These are phyloP conservation scores for Acanthamoeba triangularis DNA, from an alignment of 208 protist species.

Conservation along the genomic window DNA sequence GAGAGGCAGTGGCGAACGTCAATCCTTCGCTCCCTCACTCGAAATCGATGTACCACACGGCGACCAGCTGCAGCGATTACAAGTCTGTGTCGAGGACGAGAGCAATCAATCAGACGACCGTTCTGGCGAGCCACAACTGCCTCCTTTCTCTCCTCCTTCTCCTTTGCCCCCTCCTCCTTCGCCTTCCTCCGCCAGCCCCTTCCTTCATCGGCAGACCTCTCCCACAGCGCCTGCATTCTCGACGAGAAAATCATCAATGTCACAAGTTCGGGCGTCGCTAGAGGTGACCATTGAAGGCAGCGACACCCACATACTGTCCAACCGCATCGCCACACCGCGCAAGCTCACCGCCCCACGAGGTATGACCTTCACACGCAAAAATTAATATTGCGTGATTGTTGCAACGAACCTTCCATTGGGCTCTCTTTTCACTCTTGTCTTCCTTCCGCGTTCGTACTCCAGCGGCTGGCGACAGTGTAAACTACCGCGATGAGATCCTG, in stretches of 20 bases:
- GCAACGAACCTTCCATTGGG: no score
- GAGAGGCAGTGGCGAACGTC: no score
- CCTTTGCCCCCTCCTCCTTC: not conserved
- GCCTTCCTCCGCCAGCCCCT: not conserved
- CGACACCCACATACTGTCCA: not conserved
- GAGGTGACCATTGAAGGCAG: not conserved
- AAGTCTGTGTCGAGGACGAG: no score
- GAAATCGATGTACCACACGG: no score
- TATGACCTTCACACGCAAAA: not conserved
- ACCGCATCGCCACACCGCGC: not conserved
- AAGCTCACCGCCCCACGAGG: constrained; percentile 24
- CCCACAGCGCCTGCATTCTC: not conserved
- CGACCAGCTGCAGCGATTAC: no score
- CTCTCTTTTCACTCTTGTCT: no score
- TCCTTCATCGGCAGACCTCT: not conserved
- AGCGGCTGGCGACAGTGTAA: not conserved
- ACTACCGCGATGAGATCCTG: constrained; percentile 50
- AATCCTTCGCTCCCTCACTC: no score
- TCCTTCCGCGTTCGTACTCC: no score
- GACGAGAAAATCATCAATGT: not conserved
- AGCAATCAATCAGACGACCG: no score
- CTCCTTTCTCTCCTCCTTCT: not conserved
- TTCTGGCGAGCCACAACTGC: not conserved
- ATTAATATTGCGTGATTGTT: no score
- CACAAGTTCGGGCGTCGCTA: not conserved